Evolutionary conservation across 2,329 filamentous ascomycete genomes (phyloP).

Genomic region (Rosellinia necatrix): DNA sequence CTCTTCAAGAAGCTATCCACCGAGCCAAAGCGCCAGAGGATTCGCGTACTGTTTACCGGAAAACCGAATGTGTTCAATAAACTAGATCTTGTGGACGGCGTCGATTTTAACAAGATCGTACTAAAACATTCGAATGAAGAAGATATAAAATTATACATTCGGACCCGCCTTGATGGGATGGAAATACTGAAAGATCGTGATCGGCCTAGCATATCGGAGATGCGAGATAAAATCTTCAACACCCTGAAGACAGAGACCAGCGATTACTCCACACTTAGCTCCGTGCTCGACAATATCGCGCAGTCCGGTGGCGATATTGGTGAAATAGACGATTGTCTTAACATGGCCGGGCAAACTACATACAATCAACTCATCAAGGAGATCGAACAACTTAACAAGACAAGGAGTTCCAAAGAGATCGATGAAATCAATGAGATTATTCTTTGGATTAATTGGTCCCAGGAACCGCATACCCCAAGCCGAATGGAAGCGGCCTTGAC

Average conservation of each 20-base stretch:
- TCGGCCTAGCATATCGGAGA: background rate
- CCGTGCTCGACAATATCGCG: background rate
- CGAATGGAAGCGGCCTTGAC: background rate
- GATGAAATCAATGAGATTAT: slow-evolving; percentile 3
- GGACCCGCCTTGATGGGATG: background rate
- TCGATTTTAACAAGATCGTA: background rate
- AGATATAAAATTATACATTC: background rate
- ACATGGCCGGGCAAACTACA: background rate
- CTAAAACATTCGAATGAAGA: background rate
- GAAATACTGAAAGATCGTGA: background rate
- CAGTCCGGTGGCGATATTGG: background rate
- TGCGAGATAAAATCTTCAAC: background rate
- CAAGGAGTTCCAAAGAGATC: background rate
- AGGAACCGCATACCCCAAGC: background rate
- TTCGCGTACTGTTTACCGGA: background rate
- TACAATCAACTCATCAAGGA: background rate
- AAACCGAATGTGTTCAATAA: background rate
- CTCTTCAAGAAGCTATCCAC: background rate
- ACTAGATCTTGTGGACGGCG: background rate
- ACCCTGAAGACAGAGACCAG: background rate
- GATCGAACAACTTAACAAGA: background rate
- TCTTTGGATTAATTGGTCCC: background rate
- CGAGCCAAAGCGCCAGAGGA: background rate
- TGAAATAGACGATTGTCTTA: background rate
- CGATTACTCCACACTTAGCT: background rate